Evolutionary conservation across 2,329 filamentous ascomycete species (phyloP).

Genomic region (Aspergillus oerlinghausenensis): DNA sequence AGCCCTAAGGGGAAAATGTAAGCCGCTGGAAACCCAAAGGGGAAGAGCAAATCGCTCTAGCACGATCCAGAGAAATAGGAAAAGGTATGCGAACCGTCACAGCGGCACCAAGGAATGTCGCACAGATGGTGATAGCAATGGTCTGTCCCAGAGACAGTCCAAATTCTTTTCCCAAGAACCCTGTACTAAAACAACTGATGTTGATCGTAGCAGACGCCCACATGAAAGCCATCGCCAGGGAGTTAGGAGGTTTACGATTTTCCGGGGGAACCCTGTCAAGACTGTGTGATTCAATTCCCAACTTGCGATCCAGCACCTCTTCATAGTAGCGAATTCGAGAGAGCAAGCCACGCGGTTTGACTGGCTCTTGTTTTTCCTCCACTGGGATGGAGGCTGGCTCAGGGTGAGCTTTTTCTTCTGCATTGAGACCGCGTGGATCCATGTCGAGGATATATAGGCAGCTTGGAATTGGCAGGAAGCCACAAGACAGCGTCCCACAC

Average conservation of each 20-base stretch:
- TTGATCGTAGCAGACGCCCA: conserved; percentile 53
- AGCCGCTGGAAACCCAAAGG: not conserved
- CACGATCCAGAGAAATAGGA: not conserved
- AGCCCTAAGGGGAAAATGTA: conserved; percentile 30
- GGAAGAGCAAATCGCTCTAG: not conserved
- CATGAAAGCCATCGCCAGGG: conserved; percentile 48
- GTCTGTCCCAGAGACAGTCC: conserved; percentile 44
- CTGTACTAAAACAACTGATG: conserved; percentile 48
- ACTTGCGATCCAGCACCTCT: conserved; percentile 40
- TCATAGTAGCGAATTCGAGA: conserved; percentile 38
- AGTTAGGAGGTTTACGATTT: conserved; percentile 29
- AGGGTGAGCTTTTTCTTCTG: conserved; percentile 10
- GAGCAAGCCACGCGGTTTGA: conserved; percentile 14
- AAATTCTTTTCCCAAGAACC: conserved; percentile 49
- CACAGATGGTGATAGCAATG: conserved; percentile 45
- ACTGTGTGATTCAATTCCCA: conserved; percentile 49
- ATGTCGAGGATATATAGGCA: not conserved
- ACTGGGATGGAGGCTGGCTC: conserved; percentile 11
- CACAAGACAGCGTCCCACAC: not conserved
- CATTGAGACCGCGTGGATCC: conserved; percentile 7
- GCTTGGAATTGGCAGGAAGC: not conserved
- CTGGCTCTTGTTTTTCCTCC: conserved; percentile 11
- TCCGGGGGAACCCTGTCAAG: conserved; percentile 43
- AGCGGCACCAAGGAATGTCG: conserved; percentile 42
- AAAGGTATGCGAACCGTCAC: conserved; percentile 11